Percentiles rank a stretch among this genome's conserved stretches.
These are phyloP conservation scores for Gracilariopsis chorda DNA, from an alignment of 23 red algal species.

Conservation along the genomic window DNA sequence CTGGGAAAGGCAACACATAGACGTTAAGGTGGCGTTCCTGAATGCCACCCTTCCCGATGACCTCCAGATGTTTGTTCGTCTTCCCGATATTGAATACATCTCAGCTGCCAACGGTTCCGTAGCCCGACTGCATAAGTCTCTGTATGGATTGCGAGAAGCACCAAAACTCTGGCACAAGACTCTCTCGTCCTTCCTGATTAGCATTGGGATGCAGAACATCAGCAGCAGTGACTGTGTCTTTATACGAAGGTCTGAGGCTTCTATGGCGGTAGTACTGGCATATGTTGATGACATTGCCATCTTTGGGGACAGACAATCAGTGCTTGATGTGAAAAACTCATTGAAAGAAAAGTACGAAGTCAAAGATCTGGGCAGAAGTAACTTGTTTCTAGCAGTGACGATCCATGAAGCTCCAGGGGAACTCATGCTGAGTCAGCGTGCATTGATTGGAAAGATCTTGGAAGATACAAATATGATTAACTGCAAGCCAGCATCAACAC, in stretches of 20 bases:
- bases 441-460: background rate
- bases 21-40: slow-evolving; percentile 34
- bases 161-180: slow-evolving; percentile 2
- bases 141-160: background rate
- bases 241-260: background rate
- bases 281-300: slow-evolving; percentile 29
- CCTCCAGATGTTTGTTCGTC: background rate
- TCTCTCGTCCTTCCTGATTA: background rate
- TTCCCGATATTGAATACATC: background rate
- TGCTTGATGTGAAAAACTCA: background rate
- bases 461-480: background rate
- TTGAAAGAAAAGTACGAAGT: background rate
- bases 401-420: background rate
- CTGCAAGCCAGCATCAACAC: background rate
- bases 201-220: background rate
- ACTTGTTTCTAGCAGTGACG: background rate
- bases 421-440: background rate
- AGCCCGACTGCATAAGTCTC: slow-evolving; percentile 5
- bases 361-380: background rate
- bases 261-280: background rate
- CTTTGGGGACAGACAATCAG: background rate
- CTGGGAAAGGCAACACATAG: slow-evolving; percentile 26
- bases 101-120: background rate
- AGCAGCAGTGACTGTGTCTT: background rate
- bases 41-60: background rate